Evolutionary conservation across 2,329 filamentous ascomycete species (phyloP).

Genomic region (Arthrobotrys sphaeroides): DNA sequence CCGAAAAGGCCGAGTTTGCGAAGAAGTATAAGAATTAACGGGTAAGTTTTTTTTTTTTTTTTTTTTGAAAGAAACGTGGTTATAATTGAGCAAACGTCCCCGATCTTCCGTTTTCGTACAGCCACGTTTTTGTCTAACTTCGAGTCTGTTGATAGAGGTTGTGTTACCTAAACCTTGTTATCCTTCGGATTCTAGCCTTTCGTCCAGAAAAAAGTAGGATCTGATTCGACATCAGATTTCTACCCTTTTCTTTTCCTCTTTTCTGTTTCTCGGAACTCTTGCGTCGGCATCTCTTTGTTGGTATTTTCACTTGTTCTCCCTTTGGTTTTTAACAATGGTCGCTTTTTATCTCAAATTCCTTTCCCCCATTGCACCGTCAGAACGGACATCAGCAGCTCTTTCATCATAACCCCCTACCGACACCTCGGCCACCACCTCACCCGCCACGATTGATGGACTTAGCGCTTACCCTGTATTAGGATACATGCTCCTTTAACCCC

Average conservation of each 20-base stretch:
- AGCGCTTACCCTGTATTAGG: slow-evolving; percentile 6
- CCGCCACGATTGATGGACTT: not conserved
- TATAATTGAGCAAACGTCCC: too few relatives aligned
- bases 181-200: too few relatives aligned
- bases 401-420: not conserved
- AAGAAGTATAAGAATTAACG: slow-evolving; percentile 44
- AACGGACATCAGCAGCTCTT: not conserved
- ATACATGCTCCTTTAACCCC: slow-evolving; percentile 17
- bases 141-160: slow-evolving; percentile 18
- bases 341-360: not conserved
- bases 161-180: slow-evolving; percentile 21
- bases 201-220: not conserved
- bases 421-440: not conserved
- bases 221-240: slow-evolving; percentile 44
- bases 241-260: slow-evolving; percentile 15
- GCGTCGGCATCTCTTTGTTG: slow-evolving; percentile 18
- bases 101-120: not conserved
- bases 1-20: slow-evolving; percentile 35
- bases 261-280: not conserved
- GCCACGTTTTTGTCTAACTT: slow-evolving; percentile 31
- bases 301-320: not conserved
- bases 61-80: too few relatives aligned
- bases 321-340: not conserved
- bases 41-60: too few relatives aligned
- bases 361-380: not conserved